A percentile compares a stretch with the other conserved stretches of the same genome.
Evolutionary conservation across 2,329 filamentous ascomycete genomes (phyloP).

Genomic region (Anisogramma anomala): DNA sequence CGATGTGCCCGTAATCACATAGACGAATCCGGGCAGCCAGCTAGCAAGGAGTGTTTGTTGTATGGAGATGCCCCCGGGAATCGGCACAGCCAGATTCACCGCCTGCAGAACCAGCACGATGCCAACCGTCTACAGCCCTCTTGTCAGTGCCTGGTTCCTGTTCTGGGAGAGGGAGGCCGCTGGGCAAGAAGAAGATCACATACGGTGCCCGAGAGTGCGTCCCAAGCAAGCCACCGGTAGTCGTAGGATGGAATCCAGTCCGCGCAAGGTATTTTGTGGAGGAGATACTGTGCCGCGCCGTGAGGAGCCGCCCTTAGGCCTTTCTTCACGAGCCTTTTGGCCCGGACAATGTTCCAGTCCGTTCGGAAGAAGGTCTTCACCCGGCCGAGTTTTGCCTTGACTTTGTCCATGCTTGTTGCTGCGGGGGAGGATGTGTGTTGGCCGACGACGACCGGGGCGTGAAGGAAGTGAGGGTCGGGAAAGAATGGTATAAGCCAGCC

Average conservation of each 20-base stretch:
- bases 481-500: no score
- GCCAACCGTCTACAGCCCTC: no score
- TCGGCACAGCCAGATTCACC: constrained; percentile 3
- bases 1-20: constrained; percentile 4
- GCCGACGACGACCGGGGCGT: no score
- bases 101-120: constrained; percentile 6
- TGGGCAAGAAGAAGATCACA: no score
- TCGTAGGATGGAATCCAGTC: constrained; percentile 6
- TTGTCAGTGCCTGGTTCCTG: no score
- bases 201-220: constrained; percentile 3
- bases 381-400: background rate
- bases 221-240: constrained; percentile 2
- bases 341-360: constrained; percentile 7
- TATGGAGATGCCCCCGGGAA: background rate
- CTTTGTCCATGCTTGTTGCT: constrained; percentile 3
- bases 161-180: no score
- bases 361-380: constrained; percentile 8
- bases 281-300: constrained; percentile 4
- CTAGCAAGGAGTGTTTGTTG: constrained; percentile 7
- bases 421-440: no score
- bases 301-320: constrained; percentile 1
- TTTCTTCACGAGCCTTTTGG: background rate
- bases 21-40: constrained; percentile 9
- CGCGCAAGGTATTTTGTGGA: constrained; percentile 2
- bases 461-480: no score